phyloP scores from a whole-genome alignment of 441 rosid species.

The Biscutella auriculata region DNA sequence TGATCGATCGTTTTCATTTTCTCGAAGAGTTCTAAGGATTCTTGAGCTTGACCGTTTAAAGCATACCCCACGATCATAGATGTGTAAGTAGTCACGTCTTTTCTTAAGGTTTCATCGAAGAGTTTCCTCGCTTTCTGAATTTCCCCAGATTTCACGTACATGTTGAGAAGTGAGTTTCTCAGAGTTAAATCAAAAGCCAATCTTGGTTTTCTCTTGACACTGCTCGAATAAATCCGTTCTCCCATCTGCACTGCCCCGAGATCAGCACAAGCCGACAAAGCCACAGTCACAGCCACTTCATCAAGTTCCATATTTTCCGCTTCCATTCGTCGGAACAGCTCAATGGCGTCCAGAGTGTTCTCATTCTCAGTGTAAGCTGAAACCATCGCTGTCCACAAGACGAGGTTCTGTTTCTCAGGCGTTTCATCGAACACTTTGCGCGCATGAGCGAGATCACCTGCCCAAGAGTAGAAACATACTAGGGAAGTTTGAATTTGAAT shows the following conservation, averaged over 20 bases:
- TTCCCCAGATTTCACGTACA: conserved; percentile 37
- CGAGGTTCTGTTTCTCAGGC: not conserved
- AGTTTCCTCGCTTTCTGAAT: conserved; percentile 22
- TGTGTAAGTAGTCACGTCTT: conserved; percentile 35
- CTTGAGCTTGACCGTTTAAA: conserved; percentile 29
- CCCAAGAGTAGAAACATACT: not conserved
- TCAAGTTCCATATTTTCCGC: conserved; percentile 24
- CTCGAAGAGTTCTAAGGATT: conserved; percentile 24
- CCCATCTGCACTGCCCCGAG: conserved; percentile 30
- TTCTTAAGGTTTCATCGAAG: conserved; percentile 22
- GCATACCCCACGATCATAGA: conserved; percentile 34
- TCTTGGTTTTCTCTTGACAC: conserved; percentile 10
- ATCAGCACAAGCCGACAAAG: conserved; percentile 33
- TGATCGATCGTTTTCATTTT: conserved; percentile 19
- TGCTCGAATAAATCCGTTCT: conserved; percentile 22
- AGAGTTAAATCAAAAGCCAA: conserved; percentile 18
- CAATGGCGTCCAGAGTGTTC: conserved; percentile 18
- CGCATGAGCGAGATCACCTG: conserved; percentile 18
- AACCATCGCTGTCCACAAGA: conserved; percentile 31
- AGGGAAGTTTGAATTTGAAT: conserved; percentile 25
- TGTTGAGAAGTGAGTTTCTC: conserved; percentile 27
- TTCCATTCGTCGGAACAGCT: conserved; percentile 28
- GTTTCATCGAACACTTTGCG: conserved; percentile 30
- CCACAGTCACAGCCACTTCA: conserved; percentile 26
- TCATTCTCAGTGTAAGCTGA: conserved; percentile 26